A percentile compares a stretch with the other conserved stretches of the same genome.
These are phyloP conservation scores for Paracamarosporium sp. DNA, from an alignment of 2,329 filamentous ascomycete genomes.

Conservation along the genomic window DNA sequence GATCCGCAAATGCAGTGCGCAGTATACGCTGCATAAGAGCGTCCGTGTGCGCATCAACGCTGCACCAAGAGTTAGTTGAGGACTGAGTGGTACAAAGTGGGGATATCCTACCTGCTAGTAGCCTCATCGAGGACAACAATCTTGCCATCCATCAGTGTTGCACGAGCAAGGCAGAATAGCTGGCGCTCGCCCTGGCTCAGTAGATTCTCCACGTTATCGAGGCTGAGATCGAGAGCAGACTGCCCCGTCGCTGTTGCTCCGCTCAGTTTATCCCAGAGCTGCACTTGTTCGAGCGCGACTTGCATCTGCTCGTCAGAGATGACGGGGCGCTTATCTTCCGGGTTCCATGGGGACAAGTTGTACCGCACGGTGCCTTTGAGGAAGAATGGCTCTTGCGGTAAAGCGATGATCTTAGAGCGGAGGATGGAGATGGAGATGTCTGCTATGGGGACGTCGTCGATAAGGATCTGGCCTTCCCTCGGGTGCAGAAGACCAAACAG, in stretches of 20 bases:
- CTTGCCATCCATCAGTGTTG: conserved; percentile 52
- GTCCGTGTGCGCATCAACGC: conserved; percentile 93
- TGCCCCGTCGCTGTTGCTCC: not conserved
- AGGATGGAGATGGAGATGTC: conserved; percentile 52
- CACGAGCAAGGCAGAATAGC: conserved; percentile 66
- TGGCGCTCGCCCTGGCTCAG: conserved; percentile 61
- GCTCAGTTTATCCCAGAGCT: conserved; percentile 22
- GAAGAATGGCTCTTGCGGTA: conserved; percentile 64
- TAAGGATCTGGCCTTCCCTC: conserved; percentile 46
- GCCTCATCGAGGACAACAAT: conserved; percentile 28
- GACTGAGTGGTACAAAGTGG: not conserved
- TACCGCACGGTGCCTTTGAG: conserved; percentile 49
- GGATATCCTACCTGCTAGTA: conserved; percentile 23
- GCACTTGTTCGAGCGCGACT: conserved; percentile 19
- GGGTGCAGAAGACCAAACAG: conserved; percentile 51
- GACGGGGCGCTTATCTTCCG: conserved; percentile 1
- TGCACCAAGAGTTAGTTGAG: not conserved
- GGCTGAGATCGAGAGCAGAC: conserved; percentile 15
- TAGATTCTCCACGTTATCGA: conserved; percentile 17
- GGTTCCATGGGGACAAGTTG: conserved; percentile 45
- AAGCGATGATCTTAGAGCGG: conserved; percentile 57
- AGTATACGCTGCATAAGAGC: conserved; percentile 93
- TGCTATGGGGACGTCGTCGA: conserved; percentile 52
- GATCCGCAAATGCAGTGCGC: conserved; percentile 76
- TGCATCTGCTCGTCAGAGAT: conserved; percentile 18